phyloP scores from a whole-genome alignment of 208 protist genomes.

The Entamoeba moshkovskii region DNA sequence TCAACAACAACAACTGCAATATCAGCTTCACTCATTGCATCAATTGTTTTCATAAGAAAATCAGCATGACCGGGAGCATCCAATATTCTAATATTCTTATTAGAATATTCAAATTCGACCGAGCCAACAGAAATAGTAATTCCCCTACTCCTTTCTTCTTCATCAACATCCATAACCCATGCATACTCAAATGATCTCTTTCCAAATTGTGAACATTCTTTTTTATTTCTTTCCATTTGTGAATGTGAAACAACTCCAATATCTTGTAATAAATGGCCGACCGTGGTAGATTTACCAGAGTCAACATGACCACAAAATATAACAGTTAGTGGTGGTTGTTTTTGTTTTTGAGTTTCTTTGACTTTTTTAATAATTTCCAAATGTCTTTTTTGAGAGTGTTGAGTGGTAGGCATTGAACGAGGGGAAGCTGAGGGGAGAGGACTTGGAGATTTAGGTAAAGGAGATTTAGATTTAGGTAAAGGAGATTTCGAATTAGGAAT shows the following conservation, averaged over 20 bases:
- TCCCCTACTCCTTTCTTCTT: conserved; percentile 16
- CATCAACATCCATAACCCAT: conserved; percentile 28
- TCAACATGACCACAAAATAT: background rate
- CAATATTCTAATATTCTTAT: conserved; percentile 93
- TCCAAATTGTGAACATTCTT: conserved; percentile 14
- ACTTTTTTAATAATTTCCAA: background rate
- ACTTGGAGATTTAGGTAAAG: background rate
- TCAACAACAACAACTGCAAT: conserved; percentile 63
- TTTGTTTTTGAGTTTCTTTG: background rate
- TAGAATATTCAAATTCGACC: conserved; percentile 84
- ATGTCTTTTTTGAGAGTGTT: background rate
- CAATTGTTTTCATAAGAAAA: conserved; percentile 99
- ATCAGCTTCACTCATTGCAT: conserved; percentile 77
- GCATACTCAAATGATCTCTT: conserved; percentile 24
- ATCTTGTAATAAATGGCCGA: background rate
- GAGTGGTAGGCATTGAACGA: background rate
- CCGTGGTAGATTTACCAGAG: conserved; percentile 2
- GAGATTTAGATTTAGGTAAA: background rate
- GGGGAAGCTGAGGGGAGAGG: background rate
- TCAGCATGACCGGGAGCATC: conserved; percentile 97
- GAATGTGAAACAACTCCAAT: background rate
- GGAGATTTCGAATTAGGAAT: background rate
- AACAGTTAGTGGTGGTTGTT: background rate
- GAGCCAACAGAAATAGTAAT: conserved; percentile 20
- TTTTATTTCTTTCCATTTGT: conserved; percentile 1